Conservation (phyloP, 23 red algal species). For the Agarophyton chilense region DNA sequence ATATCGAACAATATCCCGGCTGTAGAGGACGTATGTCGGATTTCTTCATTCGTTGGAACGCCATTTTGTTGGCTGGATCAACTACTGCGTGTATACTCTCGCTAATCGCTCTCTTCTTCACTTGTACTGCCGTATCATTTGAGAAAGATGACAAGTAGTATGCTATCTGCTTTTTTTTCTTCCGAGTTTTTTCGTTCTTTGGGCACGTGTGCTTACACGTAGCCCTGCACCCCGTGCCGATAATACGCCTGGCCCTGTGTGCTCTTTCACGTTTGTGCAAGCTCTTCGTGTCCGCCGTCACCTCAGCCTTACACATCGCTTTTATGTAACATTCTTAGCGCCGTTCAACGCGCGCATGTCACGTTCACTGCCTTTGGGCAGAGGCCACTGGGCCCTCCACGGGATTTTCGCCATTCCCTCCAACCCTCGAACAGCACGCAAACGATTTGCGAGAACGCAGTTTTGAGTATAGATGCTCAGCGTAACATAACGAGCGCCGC, state of each 20-base stretch:
- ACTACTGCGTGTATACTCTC: constrained; percentile 44
- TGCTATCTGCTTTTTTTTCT: background rate
- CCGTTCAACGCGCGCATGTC: no score
- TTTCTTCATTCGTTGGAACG: constrained; percentile 60
- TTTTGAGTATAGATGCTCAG: no score
- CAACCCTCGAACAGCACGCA: no score
- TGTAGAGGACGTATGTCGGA: constrained; percentile 42
- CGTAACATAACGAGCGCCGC: no score
- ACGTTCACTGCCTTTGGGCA: no score
- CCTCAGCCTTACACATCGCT: background rate
- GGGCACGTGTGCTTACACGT: background rate
- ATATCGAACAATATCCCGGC: constrained; percentile 34
- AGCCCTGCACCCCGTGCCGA: background rate
- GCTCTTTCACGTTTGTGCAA: background rate
- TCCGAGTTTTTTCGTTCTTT: constrained; percentile 1
- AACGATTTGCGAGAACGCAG: no score
- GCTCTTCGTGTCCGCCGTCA: background rate
- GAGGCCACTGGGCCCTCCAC: no score
- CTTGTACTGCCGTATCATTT: constrained; percentile 57
- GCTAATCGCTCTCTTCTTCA: constrained; percentile 51
- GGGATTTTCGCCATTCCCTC: no score
- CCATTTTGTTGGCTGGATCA: constrained; percentile 50
- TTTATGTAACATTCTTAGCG: no score
- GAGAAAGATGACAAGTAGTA: constrained; percentile 30
- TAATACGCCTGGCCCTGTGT: background rate